Base-by-base conservation (phyloP, 371 early-diverging fungal genomes). In the Lichtheimia ornata region DNA sequence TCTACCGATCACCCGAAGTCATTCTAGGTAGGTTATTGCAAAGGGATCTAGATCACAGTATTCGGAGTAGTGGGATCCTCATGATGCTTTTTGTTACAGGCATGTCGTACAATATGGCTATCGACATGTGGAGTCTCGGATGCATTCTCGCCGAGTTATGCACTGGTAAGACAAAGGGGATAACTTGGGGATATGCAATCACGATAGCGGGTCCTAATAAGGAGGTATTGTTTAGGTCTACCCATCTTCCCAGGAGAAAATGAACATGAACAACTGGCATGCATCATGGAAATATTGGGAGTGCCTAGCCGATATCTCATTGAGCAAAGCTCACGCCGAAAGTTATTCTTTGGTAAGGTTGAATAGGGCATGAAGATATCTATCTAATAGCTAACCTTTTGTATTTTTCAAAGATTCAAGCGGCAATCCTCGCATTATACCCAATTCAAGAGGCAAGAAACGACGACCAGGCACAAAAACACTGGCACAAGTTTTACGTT, bases 91-190 rank as follows among this genome's bases (percentile, higher is more conserved):
- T 66, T 59, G 15, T 15, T 45, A 11, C 62, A 62, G 79, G 81
- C 3, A 81, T 90, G 69, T 76, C 84, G 4, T 99, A 99, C 70
- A 88, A 84, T 58, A 93, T 83, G 66, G 87, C 94, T 4, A 95
- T 99, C 67, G 99, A 99, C 75, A 96, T 99, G 89, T 99, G 99
- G 99, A 92, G 93, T 62, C 75, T 99, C 28, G 99, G 99, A 1
- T 99, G 99, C 74, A 99, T 99, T 50, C 84, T 98, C 3, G 96
- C 92, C 15, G 99, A 99, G 69, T 84, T 99, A 24, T 87, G 90
- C 57, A 91, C 92, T 3, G 94, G 94, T 24, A 64, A 50, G 35
- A 55, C n/a, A 17, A n/a, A 41, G 87, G 88, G 35, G 11, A 9
- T 9, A 11, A 35, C 11, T 35, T 35, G 35, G 35, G 28, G 35